Percentiles rank a stretch among this genome's conserved stretches.
Conservation (phyloP, 805 yeast species). For the Lipomyces spencermartinsiae region DNA sequence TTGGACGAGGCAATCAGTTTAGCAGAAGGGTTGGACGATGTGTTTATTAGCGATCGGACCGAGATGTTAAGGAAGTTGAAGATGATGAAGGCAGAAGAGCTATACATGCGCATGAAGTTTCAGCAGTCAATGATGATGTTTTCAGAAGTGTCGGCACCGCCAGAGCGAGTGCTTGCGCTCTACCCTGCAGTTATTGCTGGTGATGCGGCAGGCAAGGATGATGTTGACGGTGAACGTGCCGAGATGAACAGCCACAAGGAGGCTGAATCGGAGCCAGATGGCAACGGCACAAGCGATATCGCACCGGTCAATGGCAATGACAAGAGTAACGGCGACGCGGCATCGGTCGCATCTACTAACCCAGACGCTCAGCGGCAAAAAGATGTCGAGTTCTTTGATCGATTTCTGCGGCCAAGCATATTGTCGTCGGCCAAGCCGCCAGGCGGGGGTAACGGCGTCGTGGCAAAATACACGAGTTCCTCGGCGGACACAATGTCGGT, state of each 20-base stretch:
- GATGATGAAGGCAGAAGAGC: constrained; percentile 49
- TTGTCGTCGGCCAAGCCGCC: constrained; percentile 2
- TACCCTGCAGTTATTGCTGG: constrained; percentile 52
- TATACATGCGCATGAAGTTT: constrained; percentile 46
- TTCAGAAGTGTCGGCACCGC: constrained; percentile 64
- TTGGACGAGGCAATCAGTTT: constrained; percentile 56
- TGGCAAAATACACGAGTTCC: constrained; percentile 5
- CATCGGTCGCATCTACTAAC: constrained; percentile 21
- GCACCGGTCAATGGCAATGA: not conserved
- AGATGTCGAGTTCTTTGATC: constrained; percentile 33
- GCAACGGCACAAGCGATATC: not conserved
- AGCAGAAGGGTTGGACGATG: constrained; percentile 46
- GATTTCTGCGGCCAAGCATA: constrained; percentile 29
- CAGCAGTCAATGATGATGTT: constrained; percentile 54
- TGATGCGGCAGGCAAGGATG: not conserved
- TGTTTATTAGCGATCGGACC: constrained; percentile 44
- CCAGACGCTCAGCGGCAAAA: constrained; percentile 15
- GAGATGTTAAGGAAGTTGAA: constrained; percentile 54
- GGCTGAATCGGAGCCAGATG: not conserved
- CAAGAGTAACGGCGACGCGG: constrained; percentile 12
- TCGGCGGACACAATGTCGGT: constrained; percentile 26
- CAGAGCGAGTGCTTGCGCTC: constrained; percentile 56
- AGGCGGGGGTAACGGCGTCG: constrained; percentile 10
- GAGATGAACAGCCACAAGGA: not conserved
- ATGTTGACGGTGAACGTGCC: not conserved